Base-by-base conservation (phyloP, 169 alveolate species). In the Besnoitia besnoiti region DNA sequence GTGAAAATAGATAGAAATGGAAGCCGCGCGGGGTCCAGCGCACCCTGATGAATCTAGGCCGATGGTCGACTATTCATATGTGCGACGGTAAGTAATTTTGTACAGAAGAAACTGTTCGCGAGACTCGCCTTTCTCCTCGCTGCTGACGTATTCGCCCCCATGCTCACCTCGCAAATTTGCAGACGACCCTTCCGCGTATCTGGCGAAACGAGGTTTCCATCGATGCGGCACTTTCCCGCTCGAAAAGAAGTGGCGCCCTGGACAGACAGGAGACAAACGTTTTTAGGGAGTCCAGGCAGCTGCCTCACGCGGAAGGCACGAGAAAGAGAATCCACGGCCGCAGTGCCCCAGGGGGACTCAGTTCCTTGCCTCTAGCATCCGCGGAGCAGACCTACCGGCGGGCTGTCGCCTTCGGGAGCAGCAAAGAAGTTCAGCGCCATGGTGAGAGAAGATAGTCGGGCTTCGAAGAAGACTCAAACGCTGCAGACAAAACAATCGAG, bases 201-300 rank as follows among this genome's bases (percentile, higher is more conserved):
- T 5, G 96, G 96, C 39, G 93, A 87, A 37, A 91, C 92, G 47
- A 84, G 47, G 85, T 87, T 67, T 30, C 93, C 96, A 42, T 95
- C 92, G 35, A 80, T 21, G 46, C 39, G 67, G 77, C 96, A 95
- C 89, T 93, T 95, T 49, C 96, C 96, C 8, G 96, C 96, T 59
- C 91, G 10, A 35, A 84, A 76, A 30, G 47, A 30, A 7, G 44
- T n/a, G 47, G 2, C 21, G 3, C 24, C 67, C 27, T 16, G 27
- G 67, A 55, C 67, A 55, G 59, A 49, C 67, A 55, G 33, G n/a
- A 55, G 27, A 55, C 33, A 21, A 55, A n/a, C 12, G 67, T 0
- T 14, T 49, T 14, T 1, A n/a, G 67, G 67, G 67, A 7, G 67
- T 16, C 33, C n/a, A 16, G 4, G 67, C 67, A 55, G 67, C 12